Conservation (phyloP, 2,329 filamentous ascomycete genomes). For the Dactylellina parvicollis region DNA sequence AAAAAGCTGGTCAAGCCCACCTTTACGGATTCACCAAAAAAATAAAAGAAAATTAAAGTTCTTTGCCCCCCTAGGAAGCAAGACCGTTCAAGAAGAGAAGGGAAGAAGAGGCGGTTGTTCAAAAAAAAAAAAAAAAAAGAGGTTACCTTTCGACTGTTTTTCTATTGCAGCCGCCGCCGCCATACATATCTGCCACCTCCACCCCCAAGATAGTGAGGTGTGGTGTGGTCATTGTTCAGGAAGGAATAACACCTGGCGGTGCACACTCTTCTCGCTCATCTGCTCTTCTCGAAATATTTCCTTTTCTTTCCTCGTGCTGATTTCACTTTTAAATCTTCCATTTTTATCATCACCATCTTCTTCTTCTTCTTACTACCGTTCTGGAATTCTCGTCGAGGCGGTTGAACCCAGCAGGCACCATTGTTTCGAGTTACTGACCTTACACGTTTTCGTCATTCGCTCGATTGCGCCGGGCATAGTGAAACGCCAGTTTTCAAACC, state of each 20-base stretch:
- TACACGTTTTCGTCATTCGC: constrained; percentile 53
- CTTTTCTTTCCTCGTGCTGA: constrained; percentile 28
- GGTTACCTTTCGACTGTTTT: background rate
- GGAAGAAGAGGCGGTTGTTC: constrained; percentile 38
- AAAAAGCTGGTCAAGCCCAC: constrained; percentile 54
- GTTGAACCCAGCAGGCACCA: constrained; percentile 33
- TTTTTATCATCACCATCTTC: constrained; percentile 43
- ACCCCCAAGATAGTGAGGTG: constrained; percentile 31
- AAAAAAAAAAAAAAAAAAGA: constrained; percentile 9
- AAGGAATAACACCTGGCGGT: constrained; percentile 53
- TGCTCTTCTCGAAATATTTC: constrained; percentile 29
- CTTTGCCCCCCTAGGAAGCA: constrained; percentile 38
- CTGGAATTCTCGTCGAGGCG: constrained; percentile 26
- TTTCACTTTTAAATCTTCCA: constrained; percentile 30
- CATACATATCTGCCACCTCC: constrained; percentile 51
- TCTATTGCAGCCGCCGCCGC: constrained; percentile 49
- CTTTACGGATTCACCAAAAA: constrained; percentile 27
- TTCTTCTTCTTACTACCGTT: constrained; percentile 13
- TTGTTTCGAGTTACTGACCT: constrained; percentile 52
- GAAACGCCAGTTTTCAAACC: constrained; percentile 48
- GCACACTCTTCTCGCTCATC: constrained; percentile 30
- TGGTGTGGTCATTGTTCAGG: constrained; percentile 13
- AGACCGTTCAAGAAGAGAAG: constrained; percentile 23
- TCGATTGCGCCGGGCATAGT: constrained; percentile 52
- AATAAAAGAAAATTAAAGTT: constrained; percentile 46